These are phyloP conservation scores for Pseudonitzschia multiseries DNA, from an alignment of 108 stramenopile species.

Conservation along the genomic window DNA sequence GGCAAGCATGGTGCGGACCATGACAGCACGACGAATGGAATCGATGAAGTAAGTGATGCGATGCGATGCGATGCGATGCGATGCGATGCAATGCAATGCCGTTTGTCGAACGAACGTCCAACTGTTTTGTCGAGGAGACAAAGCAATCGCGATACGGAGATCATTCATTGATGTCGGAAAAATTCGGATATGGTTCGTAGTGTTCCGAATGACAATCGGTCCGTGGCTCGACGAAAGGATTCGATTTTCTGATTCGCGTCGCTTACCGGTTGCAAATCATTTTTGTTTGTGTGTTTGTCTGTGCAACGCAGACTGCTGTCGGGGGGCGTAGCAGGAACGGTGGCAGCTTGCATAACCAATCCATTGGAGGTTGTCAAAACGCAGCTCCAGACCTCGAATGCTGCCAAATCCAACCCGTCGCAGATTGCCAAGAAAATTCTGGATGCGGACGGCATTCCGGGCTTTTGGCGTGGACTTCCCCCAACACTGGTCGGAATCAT, in stretches of 20 bases:
- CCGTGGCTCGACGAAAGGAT: no score
- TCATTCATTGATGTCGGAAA: no score
- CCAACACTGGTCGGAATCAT: conserved; percentile 92
- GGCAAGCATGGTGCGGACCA: conserved; percentile 31
- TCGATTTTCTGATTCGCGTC: neutral
- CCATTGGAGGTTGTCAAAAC: conserved; percentile 92
- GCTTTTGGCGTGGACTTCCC: conserved; percentile 74
- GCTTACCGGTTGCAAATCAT: neutral
- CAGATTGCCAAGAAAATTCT: conserved; percentile 71
- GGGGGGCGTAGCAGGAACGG: conserved; percentile 80
- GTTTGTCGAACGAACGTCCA: no score
- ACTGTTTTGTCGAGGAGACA: neutral
- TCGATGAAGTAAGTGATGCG: conserved; percentile 57
- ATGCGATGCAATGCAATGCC: no score
- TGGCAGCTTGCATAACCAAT: conserved; percentile 77
- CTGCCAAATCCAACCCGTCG: conserved; percentile 51
- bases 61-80: no score
- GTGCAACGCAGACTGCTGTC: conserved; percentile 51
- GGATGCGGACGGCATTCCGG: conserved; percentile 63
- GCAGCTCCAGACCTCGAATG: conserved; percentile 84
- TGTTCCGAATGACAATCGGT: no score
- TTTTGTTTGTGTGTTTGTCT: neutral
- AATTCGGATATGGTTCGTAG: no score
- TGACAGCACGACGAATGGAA: conserved; percentile 67
- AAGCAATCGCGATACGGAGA: no score